Evolutionary conservation across 495 filamentous ascomycete species (phyloP).

Genomic region (Penicillium manginii): DNA sequence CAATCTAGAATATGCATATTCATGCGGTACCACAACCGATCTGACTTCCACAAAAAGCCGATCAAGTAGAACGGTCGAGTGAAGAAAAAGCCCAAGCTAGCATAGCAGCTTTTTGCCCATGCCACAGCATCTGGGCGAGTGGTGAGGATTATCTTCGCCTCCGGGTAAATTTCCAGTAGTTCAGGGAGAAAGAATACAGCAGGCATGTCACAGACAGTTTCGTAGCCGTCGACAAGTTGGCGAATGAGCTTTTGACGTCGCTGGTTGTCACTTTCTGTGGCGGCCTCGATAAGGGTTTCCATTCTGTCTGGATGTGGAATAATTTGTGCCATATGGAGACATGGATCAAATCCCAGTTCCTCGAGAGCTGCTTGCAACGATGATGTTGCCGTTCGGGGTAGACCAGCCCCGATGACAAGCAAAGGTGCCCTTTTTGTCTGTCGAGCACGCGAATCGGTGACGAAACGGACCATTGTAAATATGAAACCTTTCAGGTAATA

Average conservation of each 20-base stretch:
- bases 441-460: slow-evolving; percentile 9
- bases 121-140: slow-evolving; percentile 4
- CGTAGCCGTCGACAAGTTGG: slow-evolving; percentile 12
- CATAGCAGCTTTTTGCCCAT: slow-evolving; percentile 15
- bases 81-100: slow-evolving; percentile 20
- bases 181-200: slow-evolving; percentile 17
- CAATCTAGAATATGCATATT: slow-evolving; percentile 21
- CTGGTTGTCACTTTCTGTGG: not conserved
- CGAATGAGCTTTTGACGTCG: slow-evolving; percentile 11
- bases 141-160: slow-evolving; percentile 9
- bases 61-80: slow-evolving; percentile 2
- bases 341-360: slow-evolving; percentile 11
- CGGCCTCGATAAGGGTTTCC: slow-evolving; percentile 11
- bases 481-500: not conserved
- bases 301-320: slow-evolving; percentile 15
- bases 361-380: slow-evolving; percentile 22
- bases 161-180: slow-evolving; percentile 18
- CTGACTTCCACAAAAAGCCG: slow-evolving; percentile 15
- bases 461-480: slow-evolving; percentile 16
- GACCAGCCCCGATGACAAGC: slow-evolving; percentile 18
- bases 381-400: slow-evolving; percentile 21
- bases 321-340: slow-evolving; percentile 21
- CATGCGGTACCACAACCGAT: slow-evolving; percentile 15
- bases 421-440: slow-evolving; percentile 6
- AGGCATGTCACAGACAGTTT: slow-evolving; percentile 20